Percentiles rank a stretch among this genome's conserved stretches.
Conservation (phyloP, 2,329 filamentous ascomycete genomes). For the Colletotrichum lupini region DNA sequence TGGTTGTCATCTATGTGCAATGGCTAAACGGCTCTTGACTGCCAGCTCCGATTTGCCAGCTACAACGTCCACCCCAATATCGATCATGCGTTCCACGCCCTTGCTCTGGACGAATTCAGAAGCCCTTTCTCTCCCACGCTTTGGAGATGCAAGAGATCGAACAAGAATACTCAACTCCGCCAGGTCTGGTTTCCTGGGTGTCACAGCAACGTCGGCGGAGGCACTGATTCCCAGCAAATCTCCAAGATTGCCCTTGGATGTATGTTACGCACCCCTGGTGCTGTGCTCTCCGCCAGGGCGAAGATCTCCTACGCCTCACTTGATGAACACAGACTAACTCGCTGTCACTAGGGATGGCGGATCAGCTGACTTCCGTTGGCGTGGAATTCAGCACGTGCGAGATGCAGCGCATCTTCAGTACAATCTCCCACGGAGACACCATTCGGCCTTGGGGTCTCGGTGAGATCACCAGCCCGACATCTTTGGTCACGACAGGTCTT, state of each 20-base stretch:
- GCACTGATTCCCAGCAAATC: slow-evolving; percentile 52
- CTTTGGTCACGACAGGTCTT: slow-evolving; percentile 6
- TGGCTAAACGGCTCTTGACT: not conserved
- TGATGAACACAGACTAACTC: accelerated
- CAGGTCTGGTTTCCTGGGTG: slow-evolving; percentile 67
- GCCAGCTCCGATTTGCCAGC: slow-evolving; percentile 36
- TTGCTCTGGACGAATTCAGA: slow-evolving; percentile 64
- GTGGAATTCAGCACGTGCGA: slow-evolving; percentile 39
- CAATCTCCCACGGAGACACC: slow-evolving; percentile 19
- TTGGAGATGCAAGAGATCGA: slow-evolving; percentile 39
- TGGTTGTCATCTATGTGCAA: no score
- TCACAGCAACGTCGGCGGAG: slow-evolving; percentile 71
- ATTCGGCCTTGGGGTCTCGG: slow-evolving; percentile 38
- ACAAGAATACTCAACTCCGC: slow-evolving; percentile 34
- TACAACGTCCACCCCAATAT: slow-evolving; percentile 44
- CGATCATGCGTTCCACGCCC: slow-evolving; percentile 65
- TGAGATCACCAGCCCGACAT: slow-evolving; percentile 33
- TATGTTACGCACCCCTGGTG: not conserved
- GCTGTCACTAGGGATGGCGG: slow-evolving; percentile 34
- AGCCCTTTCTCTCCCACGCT: slow-evolving; percentile 43
- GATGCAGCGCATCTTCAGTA: slow-evolving; percentile 38
- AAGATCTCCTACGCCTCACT: not conserved
- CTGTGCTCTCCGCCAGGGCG: not conserved
- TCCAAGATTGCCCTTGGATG: slow-evolving; percentile 40
- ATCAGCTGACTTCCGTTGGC: slow-evolving; percentile 39